phyloP scores from a whole-genome alignment of 441 rosid species.

The Macaranga tanarius region DNA sequence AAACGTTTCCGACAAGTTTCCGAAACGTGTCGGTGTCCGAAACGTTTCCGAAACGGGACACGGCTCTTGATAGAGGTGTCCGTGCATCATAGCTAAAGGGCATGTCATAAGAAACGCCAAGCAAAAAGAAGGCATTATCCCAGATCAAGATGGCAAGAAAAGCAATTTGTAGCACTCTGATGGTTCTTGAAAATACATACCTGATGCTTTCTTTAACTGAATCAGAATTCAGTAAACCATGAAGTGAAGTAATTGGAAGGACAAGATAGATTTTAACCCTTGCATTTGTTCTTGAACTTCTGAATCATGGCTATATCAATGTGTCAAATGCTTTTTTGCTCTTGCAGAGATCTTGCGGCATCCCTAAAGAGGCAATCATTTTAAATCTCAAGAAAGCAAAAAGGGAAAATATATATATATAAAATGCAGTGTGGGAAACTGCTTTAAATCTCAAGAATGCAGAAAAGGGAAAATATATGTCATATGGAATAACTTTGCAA shows the following conservation, averaged over 20 bases:
- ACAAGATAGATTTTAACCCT: background rate
- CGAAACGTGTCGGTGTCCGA: no score
- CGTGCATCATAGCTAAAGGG: no score
- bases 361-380: background rate
- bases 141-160: background rate
- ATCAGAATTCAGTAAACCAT: conserved; percentile 3
- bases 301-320: background rate
- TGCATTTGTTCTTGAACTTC: background rate
- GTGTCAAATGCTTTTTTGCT: background rate
- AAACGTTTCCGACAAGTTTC: no score
- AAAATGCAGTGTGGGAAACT: background rate
- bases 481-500: background rate
- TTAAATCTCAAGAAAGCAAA: conserved; percentile 5
- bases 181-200: conserved; percentile 4
- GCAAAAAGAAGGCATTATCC: background rate
- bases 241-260: background rate
- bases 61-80: no score
- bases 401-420: background rate
- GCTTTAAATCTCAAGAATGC: no score
- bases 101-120: background rate
- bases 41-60: no score
- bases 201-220: background rate
- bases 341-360: background rate
- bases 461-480: no score
- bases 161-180: conserved; percentile 2